Conservation (phyloP, 768 basidiomycete species). For the Naematelia encephala region DNA sequence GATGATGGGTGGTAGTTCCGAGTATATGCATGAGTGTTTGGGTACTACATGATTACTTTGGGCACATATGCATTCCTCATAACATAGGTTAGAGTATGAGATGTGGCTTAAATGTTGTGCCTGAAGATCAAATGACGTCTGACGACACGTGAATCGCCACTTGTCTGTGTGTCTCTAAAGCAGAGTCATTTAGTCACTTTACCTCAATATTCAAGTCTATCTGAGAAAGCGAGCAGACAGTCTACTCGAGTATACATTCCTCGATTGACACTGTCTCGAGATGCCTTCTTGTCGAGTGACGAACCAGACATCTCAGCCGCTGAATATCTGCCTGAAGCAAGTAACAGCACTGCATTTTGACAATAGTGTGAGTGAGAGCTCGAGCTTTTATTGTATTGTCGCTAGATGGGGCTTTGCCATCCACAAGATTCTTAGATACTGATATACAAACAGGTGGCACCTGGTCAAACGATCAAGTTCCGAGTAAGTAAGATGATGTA, state of each 20-base stretch:
- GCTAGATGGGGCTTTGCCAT: too few species aligned
- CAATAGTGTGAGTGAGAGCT: conserved; percentile 31
- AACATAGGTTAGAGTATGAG: neutral
- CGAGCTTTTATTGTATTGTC: too few species aligned
- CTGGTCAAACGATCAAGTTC: conserved; percentile 45
- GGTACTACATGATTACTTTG: neutral
- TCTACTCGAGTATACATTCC: too few species aligned
- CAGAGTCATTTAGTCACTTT: too few species aligned
- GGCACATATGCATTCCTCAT: neutral
- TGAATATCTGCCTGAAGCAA: conserved; percentile 47
- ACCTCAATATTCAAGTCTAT: too few species aligned
- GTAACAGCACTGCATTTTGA: conserved; percentile 48
- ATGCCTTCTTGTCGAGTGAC: conserved; percentile 46
- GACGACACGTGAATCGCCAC: neutral
- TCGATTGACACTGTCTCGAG: neutral
- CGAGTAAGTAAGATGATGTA: conserved; percentile 18
- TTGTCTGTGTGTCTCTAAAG: too few species aligned
- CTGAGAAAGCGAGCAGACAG: too few species aligned
- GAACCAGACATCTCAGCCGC: conserved; percentile 33
- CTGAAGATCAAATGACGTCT: neutral
- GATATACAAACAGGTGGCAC: conserved; percentile 33
- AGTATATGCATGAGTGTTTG: neutral
- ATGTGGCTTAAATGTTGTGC: neutral
- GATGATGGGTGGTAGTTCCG: conserved; percentile 9
- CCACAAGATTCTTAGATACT: too few species aligned